A percentile compares a stretch with the other conserved stretches of the same genome.
Conservation (phyloP, 2,329 filamentous ascomycete species). For the Botrytis squamosa region DNA sequence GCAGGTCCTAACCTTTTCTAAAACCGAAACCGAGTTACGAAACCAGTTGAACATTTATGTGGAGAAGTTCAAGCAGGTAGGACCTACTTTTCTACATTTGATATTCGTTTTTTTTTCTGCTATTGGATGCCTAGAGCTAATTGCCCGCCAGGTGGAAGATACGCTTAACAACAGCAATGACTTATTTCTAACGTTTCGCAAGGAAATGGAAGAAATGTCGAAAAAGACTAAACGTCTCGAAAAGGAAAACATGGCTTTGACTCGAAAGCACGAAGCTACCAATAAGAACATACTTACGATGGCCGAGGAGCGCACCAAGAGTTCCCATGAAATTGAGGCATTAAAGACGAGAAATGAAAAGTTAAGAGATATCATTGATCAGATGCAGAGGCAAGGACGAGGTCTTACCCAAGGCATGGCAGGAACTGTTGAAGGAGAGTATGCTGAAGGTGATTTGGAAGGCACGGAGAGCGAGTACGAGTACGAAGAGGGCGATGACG, state of each 20-base stretch:
- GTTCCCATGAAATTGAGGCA: constrained; percentile 73
- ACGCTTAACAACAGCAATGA: constrained; percentile 98
- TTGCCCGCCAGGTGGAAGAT: constrained; percentile 80
- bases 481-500: constrained; percentile 60
- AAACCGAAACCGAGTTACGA: constrained; percentile 89
- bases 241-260: constrained; percentile 90
- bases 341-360: constrained; percentile 79
- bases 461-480: constrained; percentile 63
- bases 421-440: constrained; percentile 58
- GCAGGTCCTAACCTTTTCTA: constrained; percentile 92
- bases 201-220: constrained; percentile 99
- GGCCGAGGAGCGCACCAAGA: constrained; percentile 85
- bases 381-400: constrained; percentile 92
- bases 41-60: constrained; percentile 98
- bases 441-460: constrained; percentile 54
- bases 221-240: constrained; percentile 97
- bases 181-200: constrained; percentile 91
- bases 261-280: constrained; percentile 88
- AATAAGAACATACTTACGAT: constrained; percentile 95
- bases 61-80: constrained; percentile 99
- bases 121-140: constrained; percentile 40
- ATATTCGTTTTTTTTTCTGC: background rate
- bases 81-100: constrained; percentile 32
- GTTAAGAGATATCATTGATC: constrained; percentile 89
- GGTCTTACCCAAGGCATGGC: constrained; percentile 66